Evolutionary conservation across 1,284 basidiomycete genomes (phyloP).

Genomic region (Cryptococcus amylolentus): DNA sequence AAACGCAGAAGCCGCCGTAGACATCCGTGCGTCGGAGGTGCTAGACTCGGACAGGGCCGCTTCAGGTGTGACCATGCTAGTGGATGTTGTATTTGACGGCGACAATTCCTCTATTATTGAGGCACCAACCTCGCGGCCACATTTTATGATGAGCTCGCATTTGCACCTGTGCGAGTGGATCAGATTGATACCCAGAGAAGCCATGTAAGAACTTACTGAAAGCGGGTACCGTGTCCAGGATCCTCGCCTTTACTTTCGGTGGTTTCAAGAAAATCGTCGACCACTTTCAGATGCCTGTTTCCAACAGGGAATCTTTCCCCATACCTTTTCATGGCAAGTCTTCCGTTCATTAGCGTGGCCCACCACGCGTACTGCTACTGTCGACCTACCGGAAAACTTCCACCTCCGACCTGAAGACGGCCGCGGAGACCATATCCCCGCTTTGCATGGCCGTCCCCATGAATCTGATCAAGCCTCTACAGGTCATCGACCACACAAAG

Average conservation of each 20-base stretch:
- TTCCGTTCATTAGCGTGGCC: neutral
- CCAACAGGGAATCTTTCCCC: conserved; percentile 35
- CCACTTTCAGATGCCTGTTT: conserved; percentile 25
- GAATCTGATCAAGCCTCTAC: conserved; percentile 33
- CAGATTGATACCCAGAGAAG: neutral
- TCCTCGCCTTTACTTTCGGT: conserved; percentile 1
- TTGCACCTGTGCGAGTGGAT: neutral
- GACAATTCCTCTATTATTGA: neutral
- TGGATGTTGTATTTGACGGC: neutral
- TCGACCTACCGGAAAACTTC: conserved; percentile 34
- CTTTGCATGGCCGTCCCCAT: conserved; percentile 27
- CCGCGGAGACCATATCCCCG: conserved; percentile 27
- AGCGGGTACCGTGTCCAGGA: neutral
- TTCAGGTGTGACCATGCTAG: neutral
- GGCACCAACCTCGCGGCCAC: neutral
- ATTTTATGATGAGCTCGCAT: neutral
- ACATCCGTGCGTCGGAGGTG: neutral
- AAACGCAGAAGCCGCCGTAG: neutral
- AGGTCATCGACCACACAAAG: conserved; percentile 27
- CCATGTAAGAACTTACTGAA: conserved; percentile 3
- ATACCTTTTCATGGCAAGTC: conserved; percentile 25
- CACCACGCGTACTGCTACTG: neutral
- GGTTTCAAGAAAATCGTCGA: conserved; percentile 24
- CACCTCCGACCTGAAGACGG: conserved; percentile 38
- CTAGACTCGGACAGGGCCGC: neutral